phyloP scores from a whole-genome alignment of 1,139 yeast species.

The Pichia sp. region DNA sequence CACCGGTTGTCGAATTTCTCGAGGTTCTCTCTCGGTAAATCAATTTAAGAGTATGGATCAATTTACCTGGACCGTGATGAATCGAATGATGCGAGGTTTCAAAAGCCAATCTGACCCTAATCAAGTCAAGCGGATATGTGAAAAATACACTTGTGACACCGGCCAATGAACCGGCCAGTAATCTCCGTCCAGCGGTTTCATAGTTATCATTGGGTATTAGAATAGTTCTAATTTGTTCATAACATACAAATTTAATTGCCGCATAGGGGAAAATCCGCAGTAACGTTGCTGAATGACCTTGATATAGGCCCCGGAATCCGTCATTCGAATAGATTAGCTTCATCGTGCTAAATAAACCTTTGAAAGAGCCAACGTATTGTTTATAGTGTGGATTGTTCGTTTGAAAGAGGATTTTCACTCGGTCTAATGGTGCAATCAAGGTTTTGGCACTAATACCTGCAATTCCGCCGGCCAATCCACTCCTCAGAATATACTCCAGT shows the following conservation, averaged over 20 bases:
- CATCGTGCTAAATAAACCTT: slow-evolving; percentile 71
- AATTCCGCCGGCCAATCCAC: slow-evolving; percentile 91
- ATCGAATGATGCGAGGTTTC: slow-evolving; percentile 46
- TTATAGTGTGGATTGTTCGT: slow-evolving; percentile 87
- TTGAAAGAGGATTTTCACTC: slow-evolving; percentile 91
- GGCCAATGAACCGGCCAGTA: slow-evolving; percentile 84
- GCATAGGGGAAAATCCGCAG: slow-evolving; percentile 94
- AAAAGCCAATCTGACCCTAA: slow-evolving; percentile 87
- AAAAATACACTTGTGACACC: slow-evolving; percentile 81
- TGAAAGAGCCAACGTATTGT: slow-evolving; percentile 70
- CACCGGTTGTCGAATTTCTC: slow-evolving; percentile 19
- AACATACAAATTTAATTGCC: slow-evolving; percentile 94
- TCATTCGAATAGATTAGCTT: slow-evolving; percentile 55
- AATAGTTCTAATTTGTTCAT: slow-evolving; percentile 80
- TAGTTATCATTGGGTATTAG: slow-evolving; percentile 65
- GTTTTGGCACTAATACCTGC: slow-evolving; percentile 97
- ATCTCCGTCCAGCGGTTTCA: slow-evolving; percentile 76
- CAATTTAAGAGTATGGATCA: slow-evolving; percentile 42
- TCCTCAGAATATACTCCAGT: slow-evolving; percentile 66
- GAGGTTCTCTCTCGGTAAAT: slow-evolving; percentile 45
- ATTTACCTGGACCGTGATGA: slow-evolving; percentile 37
- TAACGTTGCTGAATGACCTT: slow-evolving; percentile 92
- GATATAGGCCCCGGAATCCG: slow-evolving; percentile 80
- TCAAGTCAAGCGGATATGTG: slow-evolving; percentile 87
- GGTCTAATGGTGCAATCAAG: slow-evolving; percentile 87